A percentile compares a stretch with the other conserved stretches of the same genome.
Evolutionary conservation across 1,139 yeast species (phyloP).

Genomic region (Spathaspora sp.): DNA sequence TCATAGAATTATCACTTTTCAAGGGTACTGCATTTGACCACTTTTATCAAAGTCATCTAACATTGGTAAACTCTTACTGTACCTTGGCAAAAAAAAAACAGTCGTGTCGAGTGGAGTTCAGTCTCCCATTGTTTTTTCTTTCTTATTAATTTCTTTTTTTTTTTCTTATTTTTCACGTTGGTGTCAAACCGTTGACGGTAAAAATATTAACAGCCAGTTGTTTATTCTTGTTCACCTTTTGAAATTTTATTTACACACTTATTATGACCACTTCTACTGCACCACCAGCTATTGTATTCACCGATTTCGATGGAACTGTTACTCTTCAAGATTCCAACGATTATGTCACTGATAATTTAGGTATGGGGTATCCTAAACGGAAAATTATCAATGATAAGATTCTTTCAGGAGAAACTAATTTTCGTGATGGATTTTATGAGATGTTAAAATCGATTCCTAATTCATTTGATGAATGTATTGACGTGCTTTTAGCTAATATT

Average conservation of each 20-base stretch:
- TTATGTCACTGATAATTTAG: conserved; percentile 81
- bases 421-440: conserved; percentile 77
- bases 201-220: neutral
- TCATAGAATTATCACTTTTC: too few relatives aligned
- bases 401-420: conserved; percentile 63
- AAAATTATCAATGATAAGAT: conserved; percentile 68
- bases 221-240: neutral
- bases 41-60: too few relatives aligned
- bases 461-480: conserved; percentile 83
- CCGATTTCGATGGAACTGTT: conserved; percentile 98
- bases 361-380: conserved; percentile 77
- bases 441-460: conserved; percentile 80
- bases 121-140: too few relatives aligned
- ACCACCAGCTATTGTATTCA: conserved; percentile 74
- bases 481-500: conserved; percentile 57
- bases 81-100: too few relatives aligned
- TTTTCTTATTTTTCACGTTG: too few relatives aligned
- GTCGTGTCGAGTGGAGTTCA: too few relatives aligned
- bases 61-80: too few relatives aligned
- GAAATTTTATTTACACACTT: neutral
- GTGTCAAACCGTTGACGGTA: too few relatives aligned
- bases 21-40: too few relatives aligned
- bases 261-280: conserved; percentile 12
- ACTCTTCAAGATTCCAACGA: conserved; percentile 91
- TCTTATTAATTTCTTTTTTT: too few relatives aligned